Percentiles rank a stretch among this genome's conserved stretches.
Evolutionary conservation across 1,284 basidiomycete species (phyloP).

Genomic region (Exobasidium cylindrosporum): DNA sequence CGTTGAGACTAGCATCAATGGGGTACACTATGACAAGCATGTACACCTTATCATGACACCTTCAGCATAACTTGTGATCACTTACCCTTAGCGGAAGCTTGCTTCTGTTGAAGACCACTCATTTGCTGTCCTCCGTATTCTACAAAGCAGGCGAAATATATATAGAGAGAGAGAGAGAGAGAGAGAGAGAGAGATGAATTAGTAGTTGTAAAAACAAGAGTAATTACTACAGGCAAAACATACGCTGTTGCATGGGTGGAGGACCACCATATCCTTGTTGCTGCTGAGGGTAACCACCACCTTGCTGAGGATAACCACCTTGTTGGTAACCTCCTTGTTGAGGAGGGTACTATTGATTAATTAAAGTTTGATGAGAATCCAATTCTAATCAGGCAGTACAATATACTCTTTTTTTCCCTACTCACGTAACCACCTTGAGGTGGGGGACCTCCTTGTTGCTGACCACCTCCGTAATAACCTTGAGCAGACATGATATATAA

Average conservation of each 20-base stretch:
- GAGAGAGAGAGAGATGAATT: not conserved
- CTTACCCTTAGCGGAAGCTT: constrained; percentile 6
- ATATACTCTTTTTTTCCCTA: too few species aligned
- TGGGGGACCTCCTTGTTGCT: constrained; percentile 8
- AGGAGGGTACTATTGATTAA: constrained; percentile 5
- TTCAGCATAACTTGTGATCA: not conserved
- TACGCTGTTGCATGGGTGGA: constrained; percentile 4
- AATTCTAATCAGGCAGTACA: not conserved
- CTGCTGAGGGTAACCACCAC: not conserved
- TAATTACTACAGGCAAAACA: not conserved
- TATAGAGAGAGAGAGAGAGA: too few species aligned
- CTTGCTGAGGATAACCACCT: constrained; percentile 1
- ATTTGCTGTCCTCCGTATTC: constrained; percentile 9
- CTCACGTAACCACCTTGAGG: constrained; percentile 5
- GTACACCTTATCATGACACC: not conserved
- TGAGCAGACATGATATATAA: constrained; percentile 2
- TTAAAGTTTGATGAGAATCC: not conserved
- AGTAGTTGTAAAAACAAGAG: not conserved
- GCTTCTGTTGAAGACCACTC: constrained; percentile 5
- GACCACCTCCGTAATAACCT: constrained; percentile 10
- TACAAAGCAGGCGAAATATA: too few species aligned
- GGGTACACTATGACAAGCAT: too few species aligned
- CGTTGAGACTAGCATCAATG: too few species aligned
- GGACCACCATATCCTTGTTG: constrained; percentile 9
- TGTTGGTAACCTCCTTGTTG: constrained; percentile 7